phyloP scores from a whole-genome alignment of 192 early-diverging fungal genomes.

The Chytriomyces sp. region DNA sequence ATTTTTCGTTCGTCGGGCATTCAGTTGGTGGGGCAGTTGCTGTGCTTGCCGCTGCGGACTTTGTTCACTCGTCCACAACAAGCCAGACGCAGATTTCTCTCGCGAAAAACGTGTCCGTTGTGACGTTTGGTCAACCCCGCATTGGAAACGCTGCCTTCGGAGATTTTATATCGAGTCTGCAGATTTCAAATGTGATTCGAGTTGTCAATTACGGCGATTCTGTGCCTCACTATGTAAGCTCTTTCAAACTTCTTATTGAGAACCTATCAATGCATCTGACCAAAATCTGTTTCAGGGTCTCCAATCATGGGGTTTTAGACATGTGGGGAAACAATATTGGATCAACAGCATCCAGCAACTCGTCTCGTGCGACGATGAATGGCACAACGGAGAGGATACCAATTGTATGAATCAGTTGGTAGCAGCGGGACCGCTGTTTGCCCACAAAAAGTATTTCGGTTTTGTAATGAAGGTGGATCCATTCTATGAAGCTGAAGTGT shows the following conservation, averaged over 20 bases:
- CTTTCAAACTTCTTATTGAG: neutral
- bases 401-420: neutral
- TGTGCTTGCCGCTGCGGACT: slow-evolving; percentile 40
- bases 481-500: no score
- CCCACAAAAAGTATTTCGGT: neutral
- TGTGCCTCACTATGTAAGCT: slow-evolving; percentile 18
- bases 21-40: slow-evolving; percentile 45
- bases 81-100: neutral
- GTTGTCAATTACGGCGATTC: slow-evolving; percentile 37
- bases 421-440: neutral
- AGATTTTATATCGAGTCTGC: slow-evolving; percentile 9
- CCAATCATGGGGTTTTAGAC: neutral
- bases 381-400: neutral
- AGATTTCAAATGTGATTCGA: neutral
- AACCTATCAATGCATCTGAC: neutral
- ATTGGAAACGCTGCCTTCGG: slow-evolving; percentile 46
- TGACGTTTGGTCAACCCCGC: slow-evolving; percentile 46
- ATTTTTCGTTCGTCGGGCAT: slow-evolving; percentile 42
- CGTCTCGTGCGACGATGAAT: neutral
- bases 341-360: neutral
- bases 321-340: neutral
- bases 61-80: slow-evolving; percentile 2
- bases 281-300: neutral
- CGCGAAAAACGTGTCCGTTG: slow-evolving; percentile 27
- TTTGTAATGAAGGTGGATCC: neutral